Evolutionary conservation across 176 grass and related monocot genomes (phyloP).

Genomic region (Thalia dealbata): DNA sequence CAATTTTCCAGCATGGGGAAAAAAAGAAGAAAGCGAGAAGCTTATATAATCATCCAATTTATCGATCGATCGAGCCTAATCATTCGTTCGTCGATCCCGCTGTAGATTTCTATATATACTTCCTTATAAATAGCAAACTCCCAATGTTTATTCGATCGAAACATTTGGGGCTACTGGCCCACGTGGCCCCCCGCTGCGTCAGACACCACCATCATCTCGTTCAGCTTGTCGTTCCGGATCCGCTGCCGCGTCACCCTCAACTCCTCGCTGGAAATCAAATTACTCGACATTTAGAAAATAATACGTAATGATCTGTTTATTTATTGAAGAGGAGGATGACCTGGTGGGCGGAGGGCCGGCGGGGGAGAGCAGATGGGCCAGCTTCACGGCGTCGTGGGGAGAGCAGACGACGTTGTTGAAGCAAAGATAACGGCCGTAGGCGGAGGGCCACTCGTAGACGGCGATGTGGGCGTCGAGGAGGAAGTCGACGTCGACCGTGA

Average conservation of each 20-base stretch:
- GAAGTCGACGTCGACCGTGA: constrained; percentile 62
- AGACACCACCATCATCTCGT: constrained; percentile 74
- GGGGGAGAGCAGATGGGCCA: constrained; percentile 49
- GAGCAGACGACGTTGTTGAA: constrained; percentile 60
- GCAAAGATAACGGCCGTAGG: constrained; percentile 80
- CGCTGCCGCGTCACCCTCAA: constrained; percentile 52
- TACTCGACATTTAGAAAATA: neutral
- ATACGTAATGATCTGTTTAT: neutral
- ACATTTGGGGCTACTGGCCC: constrained; percentile 11
- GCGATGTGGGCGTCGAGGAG: constrained; percentile 74
- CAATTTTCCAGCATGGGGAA: too few species aligned
- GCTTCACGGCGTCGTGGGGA: constrained; percentile 54
- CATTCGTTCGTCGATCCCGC: too few species aligned
- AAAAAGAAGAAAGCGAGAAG: too few species aligned
- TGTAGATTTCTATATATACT: too few species aligned
- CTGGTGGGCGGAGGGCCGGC: constrained; percentile 18
- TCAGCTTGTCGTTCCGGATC: constrained; percentile 79
- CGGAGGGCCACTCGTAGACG: constrained; percentile 58
- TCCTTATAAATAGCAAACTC: too few species aligned
- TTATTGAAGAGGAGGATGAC: constrained; percentile 7
- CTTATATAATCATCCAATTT: too few species aligned
- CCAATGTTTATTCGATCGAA: neutral
- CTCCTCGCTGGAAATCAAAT: constrained; percentile 40
- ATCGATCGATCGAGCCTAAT: too few species aligned
- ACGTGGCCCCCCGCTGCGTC: constrained; percentile 33